Conservation (phyloP, 164 flowering plant species). For the Aristolochia fimbriata region DNA sequence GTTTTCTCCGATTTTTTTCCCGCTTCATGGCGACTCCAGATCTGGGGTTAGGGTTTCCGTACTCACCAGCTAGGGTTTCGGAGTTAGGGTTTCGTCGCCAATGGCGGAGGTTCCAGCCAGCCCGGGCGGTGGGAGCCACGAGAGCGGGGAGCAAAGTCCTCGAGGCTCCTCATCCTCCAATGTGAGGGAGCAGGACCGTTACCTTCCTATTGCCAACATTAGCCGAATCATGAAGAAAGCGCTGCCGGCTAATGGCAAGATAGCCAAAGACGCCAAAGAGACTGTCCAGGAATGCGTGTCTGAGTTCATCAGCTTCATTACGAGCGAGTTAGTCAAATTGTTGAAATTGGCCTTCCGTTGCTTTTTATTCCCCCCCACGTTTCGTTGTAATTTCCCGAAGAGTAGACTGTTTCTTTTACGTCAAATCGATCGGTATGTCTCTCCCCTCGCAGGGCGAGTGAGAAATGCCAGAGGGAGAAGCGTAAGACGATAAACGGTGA, state of each 20-base stretch:
- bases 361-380: neutral
- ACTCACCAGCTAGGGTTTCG: slow-evolving; percentile 10
- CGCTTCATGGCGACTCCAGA: slow-evolving; percentile 3
- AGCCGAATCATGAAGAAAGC: slow-evolving; percentile 44
- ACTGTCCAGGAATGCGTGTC: slow-evolving; percentile 40
- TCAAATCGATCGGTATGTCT: no score
- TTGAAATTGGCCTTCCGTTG: no score
- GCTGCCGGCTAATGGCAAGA: slow-evolving; percentile 34
- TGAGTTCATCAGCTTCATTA: slow-evolving; percentile 36
- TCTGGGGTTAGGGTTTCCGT: slow-evolving; percentile 9
- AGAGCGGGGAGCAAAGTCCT: slow-evolving; percentile 26
- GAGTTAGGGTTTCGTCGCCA: slow-evolving; percentile 7
- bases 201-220: slow-evolving; percentile 34
- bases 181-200: slow-evolving; percentile 36
- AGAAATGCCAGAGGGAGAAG: slow-evolving; percentile 73
- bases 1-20: slow-evolving; percentile 1
- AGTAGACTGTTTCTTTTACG: no score
- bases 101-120: slow-evolving; percentile 32
- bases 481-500: slow-evolving; percentile 75
- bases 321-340: slow-evolving; percentile 24
- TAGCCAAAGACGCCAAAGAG: slow-evolving; percentile 39
- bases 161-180: slow-evolving; percentile 11
- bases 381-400: neutral
- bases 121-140: slow-evolving; percentile 33
- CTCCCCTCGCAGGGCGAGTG: slow-evolving; percentile 48